These are phyloP conservation scores for Penicillium simplicissimum DNA, from an alignment of 495 filamentous ascomycete genomes.

Conservation along the genomic window DNA sequence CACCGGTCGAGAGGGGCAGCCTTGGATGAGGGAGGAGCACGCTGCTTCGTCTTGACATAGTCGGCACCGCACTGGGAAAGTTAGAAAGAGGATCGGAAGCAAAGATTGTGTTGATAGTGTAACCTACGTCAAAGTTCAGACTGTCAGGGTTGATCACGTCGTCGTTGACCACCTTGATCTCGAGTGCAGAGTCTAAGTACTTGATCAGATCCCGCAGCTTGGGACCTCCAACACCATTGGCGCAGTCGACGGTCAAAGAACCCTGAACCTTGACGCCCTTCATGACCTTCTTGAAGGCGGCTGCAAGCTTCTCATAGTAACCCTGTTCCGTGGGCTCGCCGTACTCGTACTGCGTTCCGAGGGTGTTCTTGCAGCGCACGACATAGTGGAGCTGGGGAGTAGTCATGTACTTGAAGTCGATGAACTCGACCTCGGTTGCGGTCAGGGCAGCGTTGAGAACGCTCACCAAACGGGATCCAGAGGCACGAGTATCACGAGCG, in stretches of 20 bases:
- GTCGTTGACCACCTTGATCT: constrained; percentile 89
- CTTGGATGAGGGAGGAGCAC: constrained; percentile 81
- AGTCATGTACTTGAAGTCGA: constrained; percentile 84
- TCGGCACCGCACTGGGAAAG: constrained; percentile 81
- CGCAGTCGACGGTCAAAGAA: constrained; percentile 84
- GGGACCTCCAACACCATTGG: constrained; percentile 94
- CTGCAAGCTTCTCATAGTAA: constrained; percentile 89
- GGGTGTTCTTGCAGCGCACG: constrained; percentile 90
- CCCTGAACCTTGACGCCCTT: constrained; percentile 70
- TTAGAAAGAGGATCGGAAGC: not conserved
- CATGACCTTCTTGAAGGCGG: constrained; percentile 80
- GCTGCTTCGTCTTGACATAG: constrained; percentile 95
- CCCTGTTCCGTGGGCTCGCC: constrained; percentile 85
- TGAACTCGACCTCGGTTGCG: constrained; percentile 68
- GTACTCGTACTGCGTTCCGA: constrained; percentile 77
- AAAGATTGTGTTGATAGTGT: not conserved
- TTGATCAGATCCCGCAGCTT: constrained; percentile 88
- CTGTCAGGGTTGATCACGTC: constrained; percentile 84
- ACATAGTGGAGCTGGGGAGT: constrained; percentile 97
- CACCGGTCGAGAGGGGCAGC: constrained; percentile 73
- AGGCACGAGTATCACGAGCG: constrained; percentile 90
- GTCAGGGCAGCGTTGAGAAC: constrained; percentile 76
- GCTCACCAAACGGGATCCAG: constrained; percentile 76
- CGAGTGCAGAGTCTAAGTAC: constrained; percentile 68
- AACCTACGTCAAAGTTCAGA: constrained; percentile 79